phyloP scores from a whole-genome alignment of 257 asterid genomes.

The Fraxinus quadrangulata region DNA sequence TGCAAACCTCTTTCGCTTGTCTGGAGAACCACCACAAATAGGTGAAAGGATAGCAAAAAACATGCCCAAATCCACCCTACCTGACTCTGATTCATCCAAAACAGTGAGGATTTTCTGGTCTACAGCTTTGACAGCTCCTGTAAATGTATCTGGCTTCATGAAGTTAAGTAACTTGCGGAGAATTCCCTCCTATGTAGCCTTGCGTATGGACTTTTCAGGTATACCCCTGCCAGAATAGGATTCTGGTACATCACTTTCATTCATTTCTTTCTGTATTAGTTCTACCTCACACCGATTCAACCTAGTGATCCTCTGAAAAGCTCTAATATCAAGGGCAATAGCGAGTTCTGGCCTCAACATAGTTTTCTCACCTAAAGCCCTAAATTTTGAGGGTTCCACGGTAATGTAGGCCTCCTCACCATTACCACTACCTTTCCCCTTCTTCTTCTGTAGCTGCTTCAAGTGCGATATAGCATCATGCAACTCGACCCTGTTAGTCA shows the following conservation, averaged over 20 bases:
- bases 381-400: conserved; percentile 75
- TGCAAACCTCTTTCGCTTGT: conserved; percentile 78
- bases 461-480: conserved; percentile 87
- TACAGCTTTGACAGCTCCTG: conserved; percentile 90
- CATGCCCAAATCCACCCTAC: conserved; percentile 89
- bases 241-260: conserved; percentile 70
- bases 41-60: conserved; percentile 89
- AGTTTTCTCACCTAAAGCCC: conserved; percentile 75
- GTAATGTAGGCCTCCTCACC: conserved; percentile 72
- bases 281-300: conserved; percentile 83
- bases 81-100: conserved; percentile 82
- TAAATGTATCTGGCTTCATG: conserved; percentile 93
- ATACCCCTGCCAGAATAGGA: conserved; percentile 81
- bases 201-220: conserved; percentile 85
- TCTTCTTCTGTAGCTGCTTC: conserved; percentile 92
- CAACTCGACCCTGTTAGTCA: conserved; percentile 92
- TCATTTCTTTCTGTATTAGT: conserved; percentile 77
- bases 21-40: conserved; percentile 75
- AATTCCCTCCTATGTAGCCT: conserved; percentile 86
- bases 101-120: conserved; percentile 81
- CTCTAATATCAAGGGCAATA: conserved; percentile 75
- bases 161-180: conserved; percentile 69
- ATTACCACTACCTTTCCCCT: conserved; percentile 62
- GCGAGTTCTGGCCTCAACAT: conserved; percentile 66
- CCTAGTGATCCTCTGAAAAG: conserved; percentile 90